Conservation (phyloP, 202 grass and related monocot species). For the Brachypodium distachyon region DNA sequence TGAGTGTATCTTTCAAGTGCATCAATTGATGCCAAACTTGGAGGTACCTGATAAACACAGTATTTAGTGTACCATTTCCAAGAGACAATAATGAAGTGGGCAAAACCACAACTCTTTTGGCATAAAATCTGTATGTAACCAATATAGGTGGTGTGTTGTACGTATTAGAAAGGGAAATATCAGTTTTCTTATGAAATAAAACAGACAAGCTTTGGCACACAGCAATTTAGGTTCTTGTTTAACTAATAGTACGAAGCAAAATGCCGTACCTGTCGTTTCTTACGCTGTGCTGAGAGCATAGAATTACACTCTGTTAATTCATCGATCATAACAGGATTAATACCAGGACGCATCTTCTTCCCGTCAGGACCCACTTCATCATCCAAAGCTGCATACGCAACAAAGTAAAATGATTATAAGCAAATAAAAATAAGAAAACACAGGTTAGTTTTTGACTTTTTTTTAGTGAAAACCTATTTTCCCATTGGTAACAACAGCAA, state of each 20-base stretch:
- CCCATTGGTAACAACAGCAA: constrained; percentile 53
- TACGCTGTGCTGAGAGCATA: constrained; percentile 88
- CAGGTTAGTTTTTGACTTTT: not conserved
- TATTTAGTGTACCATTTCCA: not conserved
- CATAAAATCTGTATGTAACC: not conserved
- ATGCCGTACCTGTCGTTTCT: constrained; percentile 83
- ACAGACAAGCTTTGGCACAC: not conserved
- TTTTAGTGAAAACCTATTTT: constrained; percentile 62
- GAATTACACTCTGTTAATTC: constrained; percentile 93
- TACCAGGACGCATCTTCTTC: constrained; percentile 93
- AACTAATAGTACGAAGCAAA: not conserved
- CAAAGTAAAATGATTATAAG: constrained; percentile 6
- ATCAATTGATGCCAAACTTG: constrained; percentile 57
- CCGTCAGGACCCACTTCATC: constrained; percentile 80
- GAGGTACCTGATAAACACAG: constrained; percentile 43
- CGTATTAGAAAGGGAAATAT: not conserved
- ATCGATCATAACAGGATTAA: constrained; percentile 69
- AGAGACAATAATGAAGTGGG: not conserved
- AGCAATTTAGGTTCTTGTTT: not conserved
- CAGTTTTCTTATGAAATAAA: not conserved
- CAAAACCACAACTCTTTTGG: not conserved
- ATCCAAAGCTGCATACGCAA: constrained; percentile 45
- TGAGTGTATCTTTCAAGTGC: constrained; percentile 83
- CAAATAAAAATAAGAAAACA: not conserved
- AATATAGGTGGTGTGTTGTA: not conserved